phyloP scores from a whole-genome alignment of 176 grass and related monocot species.

The Alloteropsis semialata region DNA sequence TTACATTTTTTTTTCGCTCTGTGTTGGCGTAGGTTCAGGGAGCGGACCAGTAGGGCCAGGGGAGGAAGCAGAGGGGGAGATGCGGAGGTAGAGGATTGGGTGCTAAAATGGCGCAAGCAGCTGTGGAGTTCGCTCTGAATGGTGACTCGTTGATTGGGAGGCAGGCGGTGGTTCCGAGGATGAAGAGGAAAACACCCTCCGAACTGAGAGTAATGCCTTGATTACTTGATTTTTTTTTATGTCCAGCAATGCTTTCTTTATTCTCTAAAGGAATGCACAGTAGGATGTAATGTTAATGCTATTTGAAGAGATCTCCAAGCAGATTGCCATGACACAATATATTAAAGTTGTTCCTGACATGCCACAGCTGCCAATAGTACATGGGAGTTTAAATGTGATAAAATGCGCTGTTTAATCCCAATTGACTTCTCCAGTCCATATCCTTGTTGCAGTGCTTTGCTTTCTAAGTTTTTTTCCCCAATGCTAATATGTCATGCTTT shows the following conservation, averaged over 20 bases:
- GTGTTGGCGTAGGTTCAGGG: background rate
- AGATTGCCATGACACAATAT: background rate
- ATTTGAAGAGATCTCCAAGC: background rate
- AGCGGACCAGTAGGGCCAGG: background rate
- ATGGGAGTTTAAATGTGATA: background rate
- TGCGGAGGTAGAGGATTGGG: slow-evolving; percentile 20
- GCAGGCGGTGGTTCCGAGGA: too few species aligned
- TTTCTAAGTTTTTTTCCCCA: background rate
- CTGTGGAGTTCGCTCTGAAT: slow-evolving; percentile 43
- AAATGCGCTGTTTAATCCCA: too few species aligned
- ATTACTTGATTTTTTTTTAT: too few species aligned
- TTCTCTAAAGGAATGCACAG: too few species aligned
- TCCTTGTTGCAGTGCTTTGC: background rate
- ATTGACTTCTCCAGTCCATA: background rate
- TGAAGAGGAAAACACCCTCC: too few species aligned
- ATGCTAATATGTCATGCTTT: background rate
- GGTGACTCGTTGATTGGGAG: slow-evolving; percentile 40
- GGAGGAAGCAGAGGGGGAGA: too few species aligned
- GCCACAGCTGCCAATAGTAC: background rate
- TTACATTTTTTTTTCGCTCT: background rate
- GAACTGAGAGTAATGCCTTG: too few species aligned
- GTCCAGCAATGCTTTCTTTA: too few species aligned
- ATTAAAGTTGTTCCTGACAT: background rate
- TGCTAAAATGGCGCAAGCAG: slow-evolving; percentile 56
- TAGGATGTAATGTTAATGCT: too few species aligned